Evolutionary conservation across 495 filamentous ascomycete genomes (phyloP), one percentile per base, ranked within the genome.

Genomic region (Hypoxylon trugodes): DNA sequence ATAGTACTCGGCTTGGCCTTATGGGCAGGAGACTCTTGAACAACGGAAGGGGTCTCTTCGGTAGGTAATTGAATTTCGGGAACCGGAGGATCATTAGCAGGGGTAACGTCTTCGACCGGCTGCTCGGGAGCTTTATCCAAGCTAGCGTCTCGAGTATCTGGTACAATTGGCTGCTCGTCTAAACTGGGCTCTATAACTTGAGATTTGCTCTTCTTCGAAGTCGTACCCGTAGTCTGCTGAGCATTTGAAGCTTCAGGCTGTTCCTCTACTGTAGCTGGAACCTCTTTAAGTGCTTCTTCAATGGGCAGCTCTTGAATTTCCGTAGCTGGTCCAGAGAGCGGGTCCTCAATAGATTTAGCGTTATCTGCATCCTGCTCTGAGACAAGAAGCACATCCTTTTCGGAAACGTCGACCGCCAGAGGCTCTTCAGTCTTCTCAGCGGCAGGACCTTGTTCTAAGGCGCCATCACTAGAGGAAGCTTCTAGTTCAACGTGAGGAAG

Each of bases 191-290:
- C 43, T 4, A 24, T 16, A 55, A 28, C 15, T 30, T 47, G 55
- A 50, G 55, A 60, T 42, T 65, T 59, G 48, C 48, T 47, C 50
- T 73, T 77, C 42, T 71, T 76, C 2, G 65, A 37, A 16, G 47
- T 48, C 7, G 51, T 40, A 26, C 16, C 28, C 37, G 36, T 47
- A 62, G 6, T 43, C 53, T 55, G 49, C 37, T 52, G 35, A 30
- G 32, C 41, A 37, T 35, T 43, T 18, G 38, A 66, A 52, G 37
- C 37, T 63, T 35, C 51, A 18, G 50, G 38, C 36, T 55, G 32
- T 7, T 55, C 59, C 48, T 65, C 48, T 6, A 30, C 21, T 49
- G 30, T 36, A n/a, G 13, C n/a, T 8, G 12, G 12, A 16, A 16
- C 24, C 19, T 37, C 36, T 18, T 42, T 40, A 5, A 30, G 18